Conservation (phyloP, 805 yeast species). For the Priceomyces carsonii region DNA sequence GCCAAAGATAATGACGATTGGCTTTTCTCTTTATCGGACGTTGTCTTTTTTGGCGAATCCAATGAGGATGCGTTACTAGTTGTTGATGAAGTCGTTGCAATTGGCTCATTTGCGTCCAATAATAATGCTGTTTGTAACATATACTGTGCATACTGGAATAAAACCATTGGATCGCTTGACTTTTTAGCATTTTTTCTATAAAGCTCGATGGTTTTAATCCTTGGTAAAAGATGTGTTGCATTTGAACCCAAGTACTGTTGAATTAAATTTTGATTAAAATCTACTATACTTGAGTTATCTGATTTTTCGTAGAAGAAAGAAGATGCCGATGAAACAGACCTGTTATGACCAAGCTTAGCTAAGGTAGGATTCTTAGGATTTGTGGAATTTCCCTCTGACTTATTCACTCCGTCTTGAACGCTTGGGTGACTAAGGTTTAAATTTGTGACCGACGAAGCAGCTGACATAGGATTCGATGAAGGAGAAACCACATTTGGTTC, state of each 20-base stretch:
- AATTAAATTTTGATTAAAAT: slow-evolving; percentile 52
- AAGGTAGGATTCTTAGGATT: slow-evolving; percentile 13
- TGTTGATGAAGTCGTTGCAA: slow-evolving; percentile 1
- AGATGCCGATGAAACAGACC: slow-evolving; percentile 40
- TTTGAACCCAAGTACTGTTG: slow-evolving; percentile 55
- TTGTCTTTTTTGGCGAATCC: slow-evolving; percentile 18
- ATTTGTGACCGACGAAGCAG: slow-evolving; percentile 38
- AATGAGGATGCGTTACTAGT: slow-evolving; percentile 12
- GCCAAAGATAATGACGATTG: slow-evolving; percentile 7
- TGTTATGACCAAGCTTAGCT: slow-evolving; percentile 24
- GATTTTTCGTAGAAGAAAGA: slow-evolving; percentile 34
- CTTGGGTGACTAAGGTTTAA: slow-evolving; percentile 19
- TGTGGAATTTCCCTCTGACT: slow-evolving; percentile 28
- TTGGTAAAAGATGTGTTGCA: slow-evolving; percentile 58
- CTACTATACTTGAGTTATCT: slow-evolving; percentile 42
- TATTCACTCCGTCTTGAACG: slow-evolving; percentile 6
- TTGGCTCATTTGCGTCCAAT: slow-evolving; percentile 33
- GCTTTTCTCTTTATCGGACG: slow-evolving; percentile 5
- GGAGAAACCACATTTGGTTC: slow-evolving; percentile 20
- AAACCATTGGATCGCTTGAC: slow-evolving; percentile 80
- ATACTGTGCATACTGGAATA: slow-evolving; percentile 89
- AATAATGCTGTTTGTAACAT: slow-evolving; percentile 82
- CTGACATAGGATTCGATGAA: slow-evolving; percentile 27
- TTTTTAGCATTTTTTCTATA: slow-evolving; percentile 84
- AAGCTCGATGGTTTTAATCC: slow-evolving; percentile 81